These are phyloP conservation scores for Chaetoceros tenuissimus DNA, from an alignment of 108 stramenopile species.

Conservation along the genomic window DNA sequence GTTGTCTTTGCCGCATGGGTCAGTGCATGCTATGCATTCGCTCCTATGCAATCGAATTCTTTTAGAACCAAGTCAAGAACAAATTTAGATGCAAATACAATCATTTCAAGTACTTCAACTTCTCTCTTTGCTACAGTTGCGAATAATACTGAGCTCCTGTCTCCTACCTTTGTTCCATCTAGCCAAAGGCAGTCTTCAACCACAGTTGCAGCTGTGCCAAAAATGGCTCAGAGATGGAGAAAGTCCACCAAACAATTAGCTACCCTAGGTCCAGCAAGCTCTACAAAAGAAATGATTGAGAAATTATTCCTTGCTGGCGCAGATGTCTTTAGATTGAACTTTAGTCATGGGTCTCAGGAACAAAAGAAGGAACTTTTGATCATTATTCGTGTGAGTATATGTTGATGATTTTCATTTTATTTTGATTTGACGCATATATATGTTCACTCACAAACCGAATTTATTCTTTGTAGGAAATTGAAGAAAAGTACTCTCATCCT, in stretches of 20 bases:
- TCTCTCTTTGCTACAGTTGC: too few species aligned
- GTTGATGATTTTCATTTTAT: not conserved
- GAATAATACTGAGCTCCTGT: not conserved
- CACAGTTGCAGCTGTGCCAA: conserved; percentile 8
- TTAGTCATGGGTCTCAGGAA: conserved; percentile 89
- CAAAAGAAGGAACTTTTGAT: conserved; percentile 88
- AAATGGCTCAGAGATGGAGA: conserved; percentile 64
- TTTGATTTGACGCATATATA: not conserved
- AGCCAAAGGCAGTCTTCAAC: not conserved
- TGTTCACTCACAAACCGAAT: not conserved
- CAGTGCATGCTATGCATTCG: not conserved
- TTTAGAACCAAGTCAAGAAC: not conserved
- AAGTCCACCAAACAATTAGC: conserved; percentile 89
- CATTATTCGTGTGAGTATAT: conserved; percentile 41
- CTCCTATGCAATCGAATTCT: not conserved
- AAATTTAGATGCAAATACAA: not conserved
- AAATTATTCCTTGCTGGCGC: conserved; percentile 90
- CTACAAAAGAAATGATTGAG: conserved; percentile 85
- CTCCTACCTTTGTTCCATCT: not conserved
- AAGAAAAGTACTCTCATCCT: conserved; percentile 90
- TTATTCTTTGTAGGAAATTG: conserved; percentile 27
- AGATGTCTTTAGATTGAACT: conserved; percentile 94
- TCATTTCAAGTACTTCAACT: too few species aligned
- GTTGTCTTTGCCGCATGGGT: not conserved
- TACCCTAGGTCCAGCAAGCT: conserved; percentile 89